phyloP scores from a whole-genome alignment of 1,139 yeast genomes.

The Geotrichum citri-aurantii region DNA sequence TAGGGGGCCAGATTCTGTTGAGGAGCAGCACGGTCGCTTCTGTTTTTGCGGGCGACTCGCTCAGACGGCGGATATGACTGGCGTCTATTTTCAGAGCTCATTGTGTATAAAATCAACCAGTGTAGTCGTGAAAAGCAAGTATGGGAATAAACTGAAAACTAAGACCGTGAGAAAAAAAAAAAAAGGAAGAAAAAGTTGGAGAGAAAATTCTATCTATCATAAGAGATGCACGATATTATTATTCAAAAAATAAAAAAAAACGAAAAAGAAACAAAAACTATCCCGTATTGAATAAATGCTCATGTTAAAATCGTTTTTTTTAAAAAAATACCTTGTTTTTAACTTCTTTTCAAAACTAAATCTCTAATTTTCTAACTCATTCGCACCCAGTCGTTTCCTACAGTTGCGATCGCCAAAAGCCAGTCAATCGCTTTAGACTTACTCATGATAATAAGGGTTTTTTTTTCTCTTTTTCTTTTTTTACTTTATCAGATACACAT shows the following conservation, averaged over 20 bases:
- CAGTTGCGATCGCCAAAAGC: neutral
- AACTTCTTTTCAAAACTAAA: too few relatives aligned
- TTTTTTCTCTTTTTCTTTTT: neutral
- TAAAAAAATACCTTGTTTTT: too few relatives aligned
- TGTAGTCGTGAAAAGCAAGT: neutral
- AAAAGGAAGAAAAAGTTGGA: neutral
- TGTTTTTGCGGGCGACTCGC: neutral
- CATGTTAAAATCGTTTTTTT: too few relatives aligned
- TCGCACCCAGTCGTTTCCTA: neutral
- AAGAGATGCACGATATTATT: neutral
- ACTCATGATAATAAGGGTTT: neutral
- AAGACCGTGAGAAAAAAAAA: neutral
- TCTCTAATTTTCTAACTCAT: too few relatives aligned
- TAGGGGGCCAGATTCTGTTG: neutral
- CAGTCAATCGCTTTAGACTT: neutral
- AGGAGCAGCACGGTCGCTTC: neutral
- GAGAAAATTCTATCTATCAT: neutral
- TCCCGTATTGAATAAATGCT: too few relatives aligned
- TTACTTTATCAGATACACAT: neutral
- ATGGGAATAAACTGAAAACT: neutral
- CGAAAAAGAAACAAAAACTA: neutral
- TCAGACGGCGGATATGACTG: slow-evolving; percentile 10
- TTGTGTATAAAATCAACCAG: neutral
- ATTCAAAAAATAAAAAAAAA: too few relatives aligned
- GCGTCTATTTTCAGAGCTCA: slow-evolving; percentile 5